These are phyloP conservation scores for Fusarium acutatum DNA, from an alignment of 2,329 filamentous ascomycete species.

Conservation along the genomic window DNA sequence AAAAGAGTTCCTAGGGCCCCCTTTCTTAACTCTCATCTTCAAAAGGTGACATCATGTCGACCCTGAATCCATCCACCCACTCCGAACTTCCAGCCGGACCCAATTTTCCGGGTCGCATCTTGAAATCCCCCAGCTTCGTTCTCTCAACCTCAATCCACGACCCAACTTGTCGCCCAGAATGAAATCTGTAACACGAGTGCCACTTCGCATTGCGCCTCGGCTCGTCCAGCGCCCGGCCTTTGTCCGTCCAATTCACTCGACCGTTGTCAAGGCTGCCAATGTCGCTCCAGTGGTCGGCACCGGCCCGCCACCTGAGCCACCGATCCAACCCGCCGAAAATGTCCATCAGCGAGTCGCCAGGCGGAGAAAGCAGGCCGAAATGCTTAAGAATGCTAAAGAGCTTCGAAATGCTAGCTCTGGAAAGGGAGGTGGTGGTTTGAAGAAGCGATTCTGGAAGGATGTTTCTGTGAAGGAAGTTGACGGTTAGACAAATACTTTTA, in stretches of 20 bases:
- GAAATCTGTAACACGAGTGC: slow-evolving; percentile 52
- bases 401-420: slow-evolving; percentile 49
- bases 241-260: slow-evolving; percentile 46
- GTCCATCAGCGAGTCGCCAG: slow-evolving; percentile 58
- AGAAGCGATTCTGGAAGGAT: slow-evolving; percentile 90
- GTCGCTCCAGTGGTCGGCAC: slow-evolving; percentile 63
- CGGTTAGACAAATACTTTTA: slow-evolving; percentile 55
- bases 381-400: slow-evolving; percentile 62
- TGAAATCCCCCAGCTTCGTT: slow-evolving; percentile 9
- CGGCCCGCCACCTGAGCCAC: slow-evolving; percentile 67
- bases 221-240: slow-evolving; percentile 25
- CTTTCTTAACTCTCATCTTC: neutral
- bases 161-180: slow-evolving; percentile 43
- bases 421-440: slow-evolving; percentile 56
- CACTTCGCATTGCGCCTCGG: slow-evolving; percentile 48
- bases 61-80: slow-evolving; percentile 28
- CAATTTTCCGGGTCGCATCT: slow-evolving; percentile 33
- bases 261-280: slow-evolving; percentile 51
- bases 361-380: slow-evolving; percentile 62
- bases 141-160: slow-evolving; percentile 1
- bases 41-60: slow-evolving; percentile 36
- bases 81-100: slow-evolving; percentile 24
- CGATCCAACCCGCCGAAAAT: slow-evolving; percentile 54
- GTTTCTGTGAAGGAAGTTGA: slow-evolving; percentile 74
- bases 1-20: neutral